Base-by-base conservation (phyloP, 768 basidiomycete species). In the Dentipellis sp. region DNA sequence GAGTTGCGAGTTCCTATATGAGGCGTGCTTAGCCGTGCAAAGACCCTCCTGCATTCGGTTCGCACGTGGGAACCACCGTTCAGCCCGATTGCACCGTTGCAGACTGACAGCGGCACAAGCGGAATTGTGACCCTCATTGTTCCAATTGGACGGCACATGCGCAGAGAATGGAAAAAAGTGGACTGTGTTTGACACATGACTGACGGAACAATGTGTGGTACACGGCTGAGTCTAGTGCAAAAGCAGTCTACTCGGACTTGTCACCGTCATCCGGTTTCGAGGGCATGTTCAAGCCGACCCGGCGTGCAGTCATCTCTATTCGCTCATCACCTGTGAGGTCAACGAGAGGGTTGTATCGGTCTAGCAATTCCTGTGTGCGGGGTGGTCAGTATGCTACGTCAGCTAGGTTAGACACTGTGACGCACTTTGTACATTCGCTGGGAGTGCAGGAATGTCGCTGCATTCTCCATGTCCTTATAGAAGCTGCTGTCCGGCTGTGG, bases 271-370 rank as follows among this genome's bases (percentile, higher is more conserved):
- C 69, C 56, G 66, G 72, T 34, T 72, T 69, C 48, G 79, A 64
- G 10, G 93, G 92, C 78, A 94, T 85, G 64, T 95, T 78, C 53
- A 97, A 70, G 4, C 94, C 94, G 37, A 97, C 94, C 59, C 93
- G 74, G 46, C 83, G 78, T 3, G 92, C 93, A 0, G 94, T 94
- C 1, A 90, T 90, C 63, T 84, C 76, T 58, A 95, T 78, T 61
- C 88, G 75, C 66, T 95, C 91, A 61, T 91, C 83, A 5, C 78
- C 72, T 0, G 91, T 86, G 59, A 94, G 75, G 64, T 93, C 88
- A 42, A 84, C 69, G 16, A 88, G 72, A 0, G 94, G 93, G 68
- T 94, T 95, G 72, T 97, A 97, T 53, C 91, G 76, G 54, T 91
- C 88, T 58, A 97, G 69, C 50, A 97, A 73, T 19, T 73, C 74